phyloP scores from a whole-genome alignment of 2,329 filamentous ascomycete genomes.

The Hypoxylon sp. region DNA sequence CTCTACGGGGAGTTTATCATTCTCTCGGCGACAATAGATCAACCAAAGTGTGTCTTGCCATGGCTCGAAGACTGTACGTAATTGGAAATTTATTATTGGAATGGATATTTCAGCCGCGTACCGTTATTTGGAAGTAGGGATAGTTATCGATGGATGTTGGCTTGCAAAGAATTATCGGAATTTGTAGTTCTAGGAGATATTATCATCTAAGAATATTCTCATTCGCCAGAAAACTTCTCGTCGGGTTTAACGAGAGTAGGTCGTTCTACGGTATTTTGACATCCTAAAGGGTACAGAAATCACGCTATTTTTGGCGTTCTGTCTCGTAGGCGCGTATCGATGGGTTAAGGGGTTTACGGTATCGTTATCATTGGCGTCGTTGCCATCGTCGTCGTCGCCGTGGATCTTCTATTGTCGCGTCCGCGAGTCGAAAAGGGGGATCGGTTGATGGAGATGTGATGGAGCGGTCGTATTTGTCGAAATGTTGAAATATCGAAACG shows the following conservation, averaged over 20 bases:
- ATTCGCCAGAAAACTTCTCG: background rate
- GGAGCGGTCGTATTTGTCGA: constrained; percentile 12
- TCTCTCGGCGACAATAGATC: background rate
- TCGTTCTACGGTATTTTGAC: constrained; percentile 1
- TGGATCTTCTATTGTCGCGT: constrained; percentile 3
- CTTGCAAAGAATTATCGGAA: constrained; percentile 8
- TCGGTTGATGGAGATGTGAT: constrained; percentile 2
- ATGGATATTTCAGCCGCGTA: background rate
- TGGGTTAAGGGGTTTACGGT: background rate
- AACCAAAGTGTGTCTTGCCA: background rate
- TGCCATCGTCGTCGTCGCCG: constrained; percentile 1
- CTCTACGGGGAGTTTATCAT: background rate
- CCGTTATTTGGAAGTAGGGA: constrained; percentile 11
- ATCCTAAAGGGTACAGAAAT: background rate
- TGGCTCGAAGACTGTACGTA: background rate
- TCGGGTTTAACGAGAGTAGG: background rate
- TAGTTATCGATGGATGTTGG: constrained; percentile 8
- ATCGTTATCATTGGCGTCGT: background rate
- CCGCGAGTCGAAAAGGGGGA: constrained; percentile 7
- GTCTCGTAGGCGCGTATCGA: constrained; percentile 11
- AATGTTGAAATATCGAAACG: constrained; percentile 4
- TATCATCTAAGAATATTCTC: background rate
- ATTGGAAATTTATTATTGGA: background rate
- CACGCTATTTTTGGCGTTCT: background rate
- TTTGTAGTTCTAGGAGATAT: background rate